Evolutionary conservation across 2,329 filamentous ascomycete species (phyloP), one percentile per base, ranked within the genome.

Genomic region (Nannizziopsis arthrosporioides): DNA sequence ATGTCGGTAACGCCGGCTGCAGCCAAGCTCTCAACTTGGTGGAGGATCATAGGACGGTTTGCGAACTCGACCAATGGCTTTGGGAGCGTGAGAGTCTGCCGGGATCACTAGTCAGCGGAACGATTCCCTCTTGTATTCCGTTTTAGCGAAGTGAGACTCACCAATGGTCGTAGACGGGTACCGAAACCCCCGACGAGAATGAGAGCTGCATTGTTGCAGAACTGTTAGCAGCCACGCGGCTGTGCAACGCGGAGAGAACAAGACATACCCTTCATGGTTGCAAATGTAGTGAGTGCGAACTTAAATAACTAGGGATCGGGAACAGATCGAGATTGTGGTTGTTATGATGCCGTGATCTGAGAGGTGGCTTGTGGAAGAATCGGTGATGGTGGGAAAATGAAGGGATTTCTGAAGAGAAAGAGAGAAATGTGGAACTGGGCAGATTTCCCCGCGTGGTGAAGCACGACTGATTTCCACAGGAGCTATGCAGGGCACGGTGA

Each of bases 111-210:
- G 43, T 52, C 39, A 52, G 50, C 30, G 11, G 4, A 17, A 17
- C 3, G 12, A 15, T 32, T 11, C 5, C 30, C 12, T 10, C 12
- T 34, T 34, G 17, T 31, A n/a, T 17, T 22, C 40, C 14, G 42
- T 17, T 52, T 44, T 27, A 46, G 49, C 34, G 54, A 53, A 50
- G 48, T 51, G 51, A 34, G 17, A 73, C 82, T 66, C 82, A 94
- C 87, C 65, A 96, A 80, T 75, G 90, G 90, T 67, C 90, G 85
- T 63, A 98, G 84, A 72, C 90, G 89, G 70, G 90, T 98, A 73
- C 90, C 90, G 71, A 95, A 98, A 70, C 90, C 92, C 74, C 92
- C 92, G 71, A 96, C 92, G 67, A 96, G 89, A 83, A 94, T 95
- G 67, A 95, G 84, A 73, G 89, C 88, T 95, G 64, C 51, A 45